A percentile compares a stretch with the other conserved stretches of the same genome.
Conservation (phyloP, 805 yeast genomes). For the Cyberlindnera mycetangii region DNA sequence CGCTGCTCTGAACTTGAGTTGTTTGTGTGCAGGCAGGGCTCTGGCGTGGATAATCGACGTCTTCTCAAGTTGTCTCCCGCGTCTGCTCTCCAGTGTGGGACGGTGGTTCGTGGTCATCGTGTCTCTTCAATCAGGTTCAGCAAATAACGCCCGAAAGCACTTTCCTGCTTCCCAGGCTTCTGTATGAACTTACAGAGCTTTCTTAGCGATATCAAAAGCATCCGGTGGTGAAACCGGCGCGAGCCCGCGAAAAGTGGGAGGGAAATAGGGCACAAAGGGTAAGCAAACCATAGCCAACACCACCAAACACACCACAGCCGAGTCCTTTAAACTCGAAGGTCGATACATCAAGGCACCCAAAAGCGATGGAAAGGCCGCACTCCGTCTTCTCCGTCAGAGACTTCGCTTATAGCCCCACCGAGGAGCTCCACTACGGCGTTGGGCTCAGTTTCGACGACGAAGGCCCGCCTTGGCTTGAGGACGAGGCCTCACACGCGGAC, state of each 20-base stretch:
- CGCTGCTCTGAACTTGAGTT: conserved; percentile 50
- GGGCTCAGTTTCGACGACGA: conserved; percentile 14
- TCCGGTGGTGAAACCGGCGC: too few species aligned
- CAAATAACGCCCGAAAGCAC: too few species aligned
- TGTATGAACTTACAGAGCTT: too few species aligned
- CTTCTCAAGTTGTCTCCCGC: conserved; percentile 40
- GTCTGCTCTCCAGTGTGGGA: conserved; percentile 66
- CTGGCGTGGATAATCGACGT: conserved; percentile 53
- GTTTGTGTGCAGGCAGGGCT: conserved; percentile 51
- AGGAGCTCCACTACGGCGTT: conserved; percentile 64
- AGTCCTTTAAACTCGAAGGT: too few species aligned
- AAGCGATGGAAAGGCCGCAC: conserved; percentile 8
- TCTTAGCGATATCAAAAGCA: too few species aligned
- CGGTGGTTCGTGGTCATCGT: conserved; percentile 67
- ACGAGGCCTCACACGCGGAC: conserved; percentile 10
- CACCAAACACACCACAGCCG: too few species aligned
- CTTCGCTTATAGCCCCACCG: conserved; percentile 70
- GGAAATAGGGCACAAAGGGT: background rate
- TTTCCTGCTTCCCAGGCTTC: too few species aligned
- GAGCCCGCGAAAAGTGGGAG: background rate
- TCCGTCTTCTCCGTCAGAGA: conserved; percentile 58
- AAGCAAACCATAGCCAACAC: background rate
- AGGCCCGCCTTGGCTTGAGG: conserved; percentile 12
- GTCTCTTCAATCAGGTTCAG: too few species aligned
- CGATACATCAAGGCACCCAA: too few species aligned